Evolutionary conservation across 495 filamentous ascomycete species (phyloP), one percentile per base, ranked within the genome.

Genomic region (Astrothelium macrocarpum): DNA sequence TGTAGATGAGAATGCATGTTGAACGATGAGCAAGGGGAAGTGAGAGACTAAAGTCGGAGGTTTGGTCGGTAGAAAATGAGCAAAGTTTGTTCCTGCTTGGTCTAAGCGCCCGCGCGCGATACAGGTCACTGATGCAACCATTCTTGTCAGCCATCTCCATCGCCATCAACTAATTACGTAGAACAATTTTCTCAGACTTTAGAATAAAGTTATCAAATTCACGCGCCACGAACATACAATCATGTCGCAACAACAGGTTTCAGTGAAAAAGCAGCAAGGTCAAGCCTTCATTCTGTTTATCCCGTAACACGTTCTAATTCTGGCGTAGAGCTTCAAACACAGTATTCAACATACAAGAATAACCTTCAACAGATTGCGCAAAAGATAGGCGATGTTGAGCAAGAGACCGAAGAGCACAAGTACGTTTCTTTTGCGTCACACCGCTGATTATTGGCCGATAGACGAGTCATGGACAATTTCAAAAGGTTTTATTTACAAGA

Each of bases 371-470:
- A 91, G 68, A 81, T 98, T 66, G 95, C 94, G 18, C 85, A 90
- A 71, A 97, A 96, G 78, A 96, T 97, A 67, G 94, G 94, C 9
- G 91, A 97, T 72, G 88, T 98, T 60, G 94, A 98, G 76, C 90
- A 95, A 72, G 94, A 98, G 70, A 85, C 90, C 29, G 94, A 98
- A 74, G 94, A 98, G 74, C 94, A 98, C 79, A 97, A 94, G 94
- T 98, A 76, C 76, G 88, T 80, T 56, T 28, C 53, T 26, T 26
- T 11, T 56, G 1, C 62, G 20, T 36, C 53, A 56, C 67, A 71
- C 70, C 67, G 67, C 70, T 68, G 28, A 20, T 12, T 42, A 10
- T 18, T n/a, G 20, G 43, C 49, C 67, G 31, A 12, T 36, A 28
- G 16, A 32, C 34, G 53, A 63, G 62, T 67, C 65, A 67, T 65